Evolutionary conservation across 345 rosid genomes (phyloP), one percentile per base, ranked within the genome.

Genomic region (Gossypium raimondii): DNA sequence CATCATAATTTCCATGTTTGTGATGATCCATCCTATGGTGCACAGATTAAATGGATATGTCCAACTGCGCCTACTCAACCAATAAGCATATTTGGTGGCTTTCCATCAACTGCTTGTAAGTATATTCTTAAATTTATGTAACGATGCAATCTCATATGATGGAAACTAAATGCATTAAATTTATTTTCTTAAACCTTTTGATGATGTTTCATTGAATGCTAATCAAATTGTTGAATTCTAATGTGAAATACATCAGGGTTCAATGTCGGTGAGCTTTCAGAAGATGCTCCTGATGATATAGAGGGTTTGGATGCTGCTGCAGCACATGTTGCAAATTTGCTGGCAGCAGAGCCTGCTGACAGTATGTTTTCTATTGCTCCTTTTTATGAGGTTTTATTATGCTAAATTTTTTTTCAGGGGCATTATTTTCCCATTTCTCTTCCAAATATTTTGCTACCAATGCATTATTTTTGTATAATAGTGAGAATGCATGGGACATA

Each of bases 11-110:
- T 3, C 59, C 70, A 18, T 58, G 60, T 25, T 34, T 66, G 27
- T 67, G 73, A 4, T 34, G 41, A 34, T 34, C 41, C 41, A 78
- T 65, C 47, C 11, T 52, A 25, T 78, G 75, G 57, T 85, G 62
- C 87, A 95, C 87, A 95, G 98, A 93, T 93, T 76, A 95, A 95
- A 84, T 93, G 99, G 99, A 91, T 95, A 79, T 95, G 99, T 84
- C 99, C 99, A 14, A 95, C 99, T 81, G 94, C 99, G 77, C 98
- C 99, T 74, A 88, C 97, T 80, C 96, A 60, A 74, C 99, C 97
- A 16, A 79, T 95, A 79, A 84, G 86, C 69, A 66, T 93, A 75
- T 95, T 95, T 84, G 98, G 97, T 76, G 99, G 99, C 82, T 93
- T 93, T 77, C 99, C 99, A 67, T 89, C 98, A 75, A 93, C 98